Evolutionary conservation across 2,329 filamentous ascomycete genomes (phyloP), one percentile per base, ranked within the genome.

Genomic region (Colletotrichum abscissum): DNA sequence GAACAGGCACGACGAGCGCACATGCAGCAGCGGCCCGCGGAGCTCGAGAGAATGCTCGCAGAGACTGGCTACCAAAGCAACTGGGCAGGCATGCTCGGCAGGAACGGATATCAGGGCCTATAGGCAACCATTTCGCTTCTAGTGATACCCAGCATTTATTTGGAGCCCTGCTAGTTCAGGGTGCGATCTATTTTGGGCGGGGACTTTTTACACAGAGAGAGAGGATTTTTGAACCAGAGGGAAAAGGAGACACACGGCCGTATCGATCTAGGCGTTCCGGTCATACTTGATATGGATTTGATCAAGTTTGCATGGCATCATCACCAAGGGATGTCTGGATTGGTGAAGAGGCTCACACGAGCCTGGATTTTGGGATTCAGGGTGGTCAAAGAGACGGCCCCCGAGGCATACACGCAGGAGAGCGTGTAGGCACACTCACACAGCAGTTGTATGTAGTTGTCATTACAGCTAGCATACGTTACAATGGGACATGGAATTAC

Each of bases 41-140:
- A 75, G 3, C 46, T 75, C 26, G 74, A 75, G 35, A 64, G 74
- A 42, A 75, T 75, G 73, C 58, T 75, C 22, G 73, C 74, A n/a
- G 74, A 75, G 59, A 70, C 74, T 19, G 63, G 69, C 63, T 75
- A 75, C 49, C 74, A 75, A 63, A 56, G 60, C 59, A 73, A 68
- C 67, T 75, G 74, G 74, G 73, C 65, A 24, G 69, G 67, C n/a
- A 73, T 75, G 74, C 69, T 75, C 58, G 72, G 63, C 46, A 71
- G 74, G 58, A 69, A 69, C 56, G 74, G 74, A 58, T 75, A 57
- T 60, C 72, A 75, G 58, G 73, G 70, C 52, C 68, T 72, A 11
- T 74, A 59, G 58, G 57, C 62, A 63, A 63, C 63, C 26, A 72
- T 62, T 74, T 71, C 68, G 72, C 67, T 74, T 74, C 72, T 63